Evolutionary conservation across 208 protist species (phyloP).

Genomic region (Trichomonas tenax): DNA sequence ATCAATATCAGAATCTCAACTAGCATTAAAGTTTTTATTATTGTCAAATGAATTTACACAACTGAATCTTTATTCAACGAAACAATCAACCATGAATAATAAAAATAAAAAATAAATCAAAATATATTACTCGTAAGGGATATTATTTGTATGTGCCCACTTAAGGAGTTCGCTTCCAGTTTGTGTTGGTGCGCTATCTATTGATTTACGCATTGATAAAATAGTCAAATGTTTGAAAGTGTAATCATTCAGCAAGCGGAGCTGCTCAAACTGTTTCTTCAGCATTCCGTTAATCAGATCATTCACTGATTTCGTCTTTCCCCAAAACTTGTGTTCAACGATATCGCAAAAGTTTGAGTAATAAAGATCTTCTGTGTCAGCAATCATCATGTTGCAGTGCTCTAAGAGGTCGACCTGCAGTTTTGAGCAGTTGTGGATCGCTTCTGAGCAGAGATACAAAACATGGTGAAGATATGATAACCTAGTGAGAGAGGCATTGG

Average conservation of each 20-base stretch:
- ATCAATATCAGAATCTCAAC: not conserved
- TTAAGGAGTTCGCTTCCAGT: not conserved
- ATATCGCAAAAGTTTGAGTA: not conserved
- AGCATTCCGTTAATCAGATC: not conserved
- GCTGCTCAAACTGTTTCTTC: not conserved
- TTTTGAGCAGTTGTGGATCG: not conserved
- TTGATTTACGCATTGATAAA: not conserved
- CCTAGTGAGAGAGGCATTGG: not conserved
- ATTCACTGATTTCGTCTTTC: not conserved
- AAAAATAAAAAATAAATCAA: not conserved
- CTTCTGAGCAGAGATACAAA: not conserved
- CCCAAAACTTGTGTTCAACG: not conserved
- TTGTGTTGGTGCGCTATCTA: not conserved
- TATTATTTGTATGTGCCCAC: not conserved
- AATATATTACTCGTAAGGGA: not conserved
- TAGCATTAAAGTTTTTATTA: not conserved
- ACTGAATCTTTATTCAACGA: not conserved
- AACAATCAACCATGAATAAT: not conserved
- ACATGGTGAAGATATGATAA: not conserved
- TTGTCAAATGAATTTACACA: not conserved
- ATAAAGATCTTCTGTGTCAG: not conserved
- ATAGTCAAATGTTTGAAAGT: not conserved
- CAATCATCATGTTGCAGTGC: not conserved
- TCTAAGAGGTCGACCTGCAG: not conserved
- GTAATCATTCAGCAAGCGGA: not conserved